Percentiles rank a stretch among this genome's conserved stretches.
These are phyloP conservation scores for Debaryomyces hansenii DNA, from an alignment of 805 yeast genomes.

Conservation along the genomic window DNA sequence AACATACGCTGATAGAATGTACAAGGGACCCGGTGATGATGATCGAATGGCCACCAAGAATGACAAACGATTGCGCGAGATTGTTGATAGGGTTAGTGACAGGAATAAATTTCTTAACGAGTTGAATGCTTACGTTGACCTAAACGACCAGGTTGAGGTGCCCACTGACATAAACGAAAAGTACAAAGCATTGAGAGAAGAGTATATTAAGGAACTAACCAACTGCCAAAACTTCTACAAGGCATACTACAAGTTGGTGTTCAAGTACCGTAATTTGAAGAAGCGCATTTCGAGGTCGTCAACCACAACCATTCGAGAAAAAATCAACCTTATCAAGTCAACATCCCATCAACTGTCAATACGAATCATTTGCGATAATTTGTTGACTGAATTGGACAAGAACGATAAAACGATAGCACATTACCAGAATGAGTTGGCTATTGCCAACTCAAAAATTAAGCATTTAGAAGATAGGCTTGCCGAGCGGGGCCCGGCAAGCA, in stretches of 20 bases:
- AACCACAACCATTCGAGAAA: slow-evolving; percentile 12
- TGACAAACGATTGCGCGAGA: not conserved
- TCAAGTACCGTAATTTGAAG: slow-evolving; percentile 26
- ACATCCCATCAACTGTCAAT: slow-evolving; percentile 20
- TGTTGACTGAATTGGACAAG: slow-evolving; percentile 17
- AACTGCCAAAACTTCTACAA: slow-evolving; percentile 27
- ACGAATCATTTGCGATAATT: slow-evolving; percentile 20
- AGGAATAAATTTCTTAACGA: slow-evolving; percentile 21
- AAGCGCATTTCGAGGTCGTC: slow-evolving; percentile 8
- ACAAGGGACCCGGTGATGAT: not conserved
- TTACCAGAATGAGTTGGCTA: slow-evolving; percentile 26
- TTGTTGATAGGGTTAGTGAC: slow-evolving; percentile 7
- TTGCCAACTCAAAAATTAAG: slow-evolving; percentile 17
- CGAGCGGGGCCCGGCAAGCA: not conserved
- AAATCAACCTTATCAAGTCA: slow-evolving; percentile 19
- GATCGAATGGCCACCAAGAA: slow-evolving; percentile 1
- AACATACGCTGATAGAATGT: slow-evolving; percentile 1
- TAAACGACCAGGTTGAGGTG: slow-evolving; percentile 12
- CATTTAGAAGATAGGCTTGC: slow-evolving; percentile 14
- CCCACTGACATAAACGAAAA: slow-evolving; percentile 11
- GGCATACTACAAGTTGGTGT: slow-evolving; percentile 28
- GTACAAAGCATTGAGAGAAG: slow-evolving; percentile 22
- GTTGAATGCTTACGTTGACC: slow-evolving; percentile 19
- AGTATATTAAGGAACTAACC: slow-evolving; percentile 28
- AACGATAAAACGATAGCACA: slow-evolving; percentile 7